Percentiles rank a stretch among this genome's conserved stretches.
phyloP scores from a whole-genome alignment of 2,329 filamentous ascomycete species.

The Dryadomyces quercus-mongolicae region DNA sequence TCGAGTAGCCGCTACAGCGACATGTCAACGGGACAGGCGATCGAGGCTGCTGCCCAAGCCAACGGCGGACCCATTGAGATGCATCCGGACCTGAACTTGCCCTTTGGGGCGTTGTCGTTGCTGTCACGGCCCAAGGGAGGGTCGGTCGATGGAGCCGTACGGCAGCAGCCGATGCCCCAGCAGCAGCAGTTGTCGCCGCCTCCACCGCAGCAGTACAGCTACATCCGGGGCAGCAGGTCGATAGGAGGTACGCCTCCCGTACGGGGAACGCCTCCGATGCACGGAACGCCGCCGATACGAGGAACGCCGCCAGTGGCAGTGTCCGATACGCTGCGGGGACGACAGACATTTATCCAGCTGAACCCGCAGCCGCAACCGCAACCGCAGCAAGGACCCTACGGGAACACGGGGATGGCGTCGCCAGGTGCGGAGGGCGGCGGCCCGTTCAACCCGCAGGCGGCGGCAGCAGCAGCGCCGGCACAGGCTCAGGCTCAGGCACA shows the following conservation, averaged over 20 bases:
- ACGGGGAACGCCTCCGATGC: no score
- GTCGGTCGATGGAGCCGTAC: background rate
- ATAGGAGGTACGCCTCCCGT: background rate
- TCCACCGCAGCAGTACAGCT: background rate
- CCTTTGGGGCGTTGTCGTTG: constrained; percentile 26
- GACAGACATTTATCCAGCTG: background rate
- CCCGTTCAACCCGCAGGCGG: background rate
- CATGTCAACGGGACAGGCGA: constrained; percentile 14
- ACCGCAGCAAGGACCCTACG: background rate
- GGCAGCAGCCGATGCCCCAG: background rate
- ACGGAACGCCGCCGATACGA: background rate
- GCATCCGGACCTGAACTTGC: constrained; percentile 25
- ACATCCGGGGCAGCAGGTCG: background rate
- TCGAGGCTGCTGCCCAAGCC: constrained; percentile 16
- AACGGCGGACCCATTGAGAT: constrained; percentile 20
- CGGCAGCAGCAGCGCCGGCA: background rate
- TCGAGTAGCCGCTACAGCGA: constrained; percentile 6
- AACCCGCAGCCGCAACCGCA: background rate
- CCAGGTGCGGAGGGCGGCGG: no score
- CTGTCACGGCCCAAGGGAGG: constrained; percentile 21
- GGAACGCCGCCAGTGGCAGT: background rate
- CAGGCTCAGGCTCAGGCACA: no score
- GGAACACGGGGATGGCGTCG: background rate
- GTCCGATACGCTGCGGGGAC: background rate
- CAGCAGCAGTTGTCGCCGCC: background rate